Evolutionary conservation across 2,329 filamentous ascomycete genomes (phyloP), one percentile per base, ranked within the genome.

Genomic region (Clarireedia sp.): DNA sequence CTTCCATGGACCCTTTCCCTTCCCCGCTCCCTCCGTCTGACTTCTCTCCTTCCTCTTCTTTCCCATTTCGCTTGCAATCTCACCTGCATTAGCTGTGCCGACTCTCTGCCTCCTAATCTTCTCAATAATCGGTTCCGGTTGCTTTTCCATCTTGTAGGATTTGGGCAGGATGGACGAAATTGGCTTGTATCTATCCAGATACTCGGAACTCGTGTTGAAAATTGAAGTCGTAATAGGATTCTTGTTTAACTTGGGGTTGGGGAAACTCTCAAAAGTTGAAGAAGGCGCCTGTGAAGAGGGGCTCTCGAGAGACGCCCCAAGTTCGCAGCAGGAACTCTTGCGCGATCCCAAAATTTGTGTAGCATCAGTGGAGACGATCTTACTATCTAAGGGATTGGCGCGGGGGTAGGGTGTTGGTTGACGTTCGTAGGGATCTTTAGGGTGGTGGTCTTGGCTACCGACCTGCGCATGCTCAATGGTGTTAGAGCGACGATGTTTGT

Each of bases 61-160:
- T 48, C 9, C 29, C 45, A 5, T 52, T 14, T 36, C 17, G 19
- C 45, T 57, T 40, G 44, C 14, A n/a, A 19, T 47, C 45, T 48
- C 38, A 33, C 47, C 21, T 50, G 19, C 38, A 33, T 44, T 54
- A 33, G 33, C 36, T 33, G 46, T 59, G 14, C 37, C 55, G 16
- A 52, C 48, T 46, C 47, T 60, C 55, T 60, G 58, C 44, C 56
- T 65, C 41, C 57, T 60, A 36, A 66, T 60, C 40, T 57, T 66
- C 16, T 63, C 59, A 14, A 65, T 29, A 37, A 64, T 59, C 2
- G 57, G 60, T 41, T 63, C 57, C 7, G 54, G 49, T 17, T 57
- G 55, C 36, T 2, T 41, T 2, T 36, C 29, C 2, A n/a, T 45
- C 24, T 21, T 8, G 37, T 45, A 45, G 12, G 41, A 45, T 45